phyloP scores from a whole-genome alignment of 2,329 filamentous ascomycete species.

The Cladosporium sp. region DNA sequence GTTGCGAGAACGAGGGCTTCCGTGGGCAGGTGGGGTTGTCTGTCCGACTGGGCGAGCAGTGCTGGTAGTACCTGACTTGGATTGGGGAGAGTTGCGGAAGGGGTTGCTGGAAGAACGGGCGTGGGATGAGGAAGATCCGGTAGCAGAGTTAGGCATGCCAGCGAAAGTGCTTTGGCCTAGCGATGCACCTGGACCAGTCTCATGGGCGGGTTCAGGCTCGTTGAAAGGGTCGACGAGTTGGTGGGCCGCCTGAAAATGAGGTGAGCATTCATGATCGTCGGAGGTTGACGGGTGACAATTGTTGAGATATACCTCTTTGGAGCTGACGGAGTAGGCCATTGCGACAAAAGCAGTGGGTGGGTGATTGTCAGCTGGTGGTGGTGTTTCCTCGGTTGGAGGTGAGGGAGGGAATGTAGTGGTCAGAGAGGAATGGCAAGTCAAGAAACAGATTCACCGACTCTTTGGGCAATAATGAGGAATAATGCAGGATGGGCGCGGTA shows the following conservation, averaged over 20 bases:
- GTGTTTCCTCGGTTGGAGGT: no score
- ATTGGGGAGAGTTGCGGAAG: slow-evolving; percentile 26
- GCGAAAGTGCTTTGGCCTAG: slow-evolving; percentile 45
- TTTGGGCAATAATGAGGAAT: no score
- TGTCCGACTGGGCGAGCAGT: slow-evolving; percentile 2
- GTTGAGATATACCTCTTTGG: slow-evolving; percentile 2
- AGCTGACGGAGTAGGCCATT: slow-evolving; percentile 7
- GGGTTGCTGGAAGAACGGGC: slow-evolving; percentile 37
- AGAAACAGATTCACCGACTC: no score
- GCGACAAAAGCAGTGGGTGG: no score
- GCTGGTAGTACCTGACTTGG: neutral
- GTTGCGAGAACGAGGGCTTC: slow-evolving; percentile 8
- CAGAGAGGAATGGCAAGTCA: no score
- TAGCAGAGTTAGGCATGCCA: slow-evolving; percentile 31
- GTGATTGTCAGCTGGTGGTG: neutral
- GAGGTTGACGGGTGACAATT: neutral
- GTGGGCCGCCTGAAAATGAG: slow-evolving; percentile 52
- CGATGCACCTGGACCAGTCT: slow-evolving; percentile 60
- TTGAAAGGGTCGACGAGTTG: slow-evolving; percentile 66
- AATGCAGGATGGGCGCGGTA: no score
- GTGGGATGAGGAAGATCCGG: slow-evolving; percentile 11
- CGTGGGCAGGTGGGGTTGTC: neutral
- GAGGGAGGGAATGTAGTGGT: no score
- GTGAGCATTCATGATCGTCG: slow-evolving; percentile 15
- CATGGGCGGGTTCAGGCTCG: slow-evolving; percentile 62